Conservation (phyloP, 2,329 filamentous ascomycete genomes). For the Microdochium paspali region DNA sequence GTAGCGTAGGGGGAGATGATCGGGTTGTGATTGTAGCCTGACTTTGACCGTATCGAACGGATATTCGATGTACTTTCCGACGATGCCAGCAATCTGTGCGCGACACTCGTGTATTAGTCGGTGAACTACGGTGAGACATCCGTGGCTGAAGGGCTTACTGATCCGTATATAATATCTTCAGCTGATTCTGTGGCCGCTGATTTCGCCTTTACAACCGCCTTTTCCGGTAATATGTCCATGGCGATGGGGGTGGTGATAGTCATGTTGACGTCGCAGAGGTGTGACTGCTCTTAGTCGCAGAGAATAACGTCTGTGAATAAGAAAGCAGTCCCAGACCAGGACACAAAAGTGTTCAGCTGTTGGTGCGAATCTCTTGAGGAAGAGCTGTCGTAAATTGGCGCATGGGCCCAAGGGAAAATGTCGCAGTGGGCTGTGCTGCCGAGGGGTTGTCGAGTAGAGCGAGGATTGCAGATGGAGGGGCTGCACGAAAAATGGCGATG, state of each 20-base stretch:
- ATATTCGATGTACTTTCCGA: constrained; percentile 95
- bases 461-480: no score
- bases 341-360: no score
- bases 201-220: background rate
- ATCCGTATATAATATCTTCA: background rate
- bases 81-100: constrained; percentile 64
- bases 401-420: no score
- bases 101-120: no score
- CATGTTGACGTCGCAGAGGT: background rate
- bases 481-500: no score
- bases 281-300: background rate
- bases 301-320: background rate
- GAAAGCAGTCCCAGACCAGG: no score
- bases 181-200: background rate
- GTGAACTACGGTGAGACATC: no score
- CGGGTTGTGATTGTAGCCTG: constrained; percentile 88
- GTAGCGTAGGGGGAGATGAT: constrained; percentile 73
- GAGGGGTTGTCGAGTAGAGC: no score
- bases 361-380: no score
- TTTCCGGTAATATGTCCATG: background rate
- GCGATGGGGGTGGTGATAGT: background rate
- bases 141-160: no score
- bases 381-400: no score
- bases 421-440: no score
- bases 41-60: constrained; percentile 99